Base-by-base conservation (phyloP, 139 green algal genomes). In the Haematococcus lacustris region DNA sequence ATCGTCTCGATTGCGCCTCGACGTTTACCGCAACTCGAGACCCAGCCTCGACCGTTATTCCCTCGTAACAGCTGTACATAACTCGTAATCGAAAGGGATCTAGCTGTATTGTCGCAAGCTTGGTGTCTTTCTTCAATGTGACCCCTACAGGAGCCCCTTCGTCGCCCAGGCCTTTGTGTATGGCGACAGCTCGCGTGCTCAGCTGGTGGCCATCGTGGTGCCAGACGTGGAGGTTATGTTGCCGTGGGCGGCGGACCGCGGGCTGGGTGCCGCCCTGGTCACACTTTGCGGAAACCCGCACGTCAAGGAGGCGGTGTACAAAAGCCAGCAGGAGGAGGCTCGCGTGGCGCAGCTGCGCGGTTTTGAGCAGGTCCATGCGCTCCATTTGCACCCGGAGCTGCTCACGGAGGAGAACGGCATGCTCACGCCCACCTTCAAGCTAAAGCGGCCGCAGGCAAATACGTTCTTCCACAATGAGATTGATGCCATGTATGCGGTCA, bases 341-440 rank as follows among this genome's bases (percentile, higher is more conserved):
- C 81, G 88, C 41, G 85, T 85, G 41, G 91, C 91, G n/a, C 80
- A 90, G 62, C 88, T 97, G 60, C 80, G 85, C 3, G 90, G 92
- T 65, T 97, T 97, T 76, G 92, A 97, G 80, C 83, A 90, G 80
- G 86, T 93, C 25, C 78, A 85, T 0, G 83, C 89, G 21, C 72
- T 96, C 60, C 77, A 88, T 38, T 74, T 98, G 33, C 37, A 82
- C 41, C 77, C 83, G 0, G 94, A 97, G 80, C 78, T 76, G 0
- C 98, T 98, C 79, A 86, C 73, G 1, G 88, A 97, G 17, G 94
- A 99, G 66, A 97, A 98, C 73, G 85, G 78, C 39, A 68, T 93
- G 64, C 86, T 91, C 21, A 91, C 87, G 17, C 94, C 94, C 41
- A 97, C 93, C 23, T 95, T 98, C 78, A 98, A 98, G 69, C 80